phyloP scores from a whole-genome alignment of 345 rosid genomes.

The Mercurialis annua region DNA sequence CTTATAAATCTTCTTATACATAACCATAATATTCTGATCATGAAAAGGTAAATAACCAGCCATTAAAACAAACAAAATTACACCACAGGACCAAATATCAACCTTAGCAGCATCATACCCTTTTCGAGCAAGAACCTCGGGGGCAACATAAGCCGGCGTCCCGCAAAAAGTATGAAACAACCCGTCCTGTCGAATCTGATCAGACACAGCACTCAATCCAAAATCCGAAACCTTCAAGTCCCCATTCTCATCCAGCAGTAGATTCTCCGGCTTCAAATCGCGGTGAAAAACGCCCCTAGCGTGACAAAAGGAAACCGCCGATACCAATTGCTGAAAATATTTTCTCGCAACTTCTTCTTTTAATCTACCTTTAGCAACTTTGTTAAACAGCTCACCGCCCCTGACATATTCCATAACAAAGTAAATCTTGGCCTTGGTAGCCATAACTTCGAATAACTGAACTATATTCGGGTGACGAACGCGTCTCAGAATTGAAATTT shows the following conservation, averaged over 20 bases:
- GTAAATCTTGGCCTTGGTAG: constrained; percentile 30
- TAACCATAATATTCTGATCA: constrained; percentile 26
- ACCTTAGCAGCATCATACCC: constrained; percentile 31
- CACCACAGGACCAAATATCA: constrained; percentile 30
- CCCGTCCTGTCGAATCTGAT: constrained; percentile 23
- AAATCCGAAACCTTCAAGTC: constrained; percentile 26
- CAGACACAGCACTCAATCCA: constrained; percentile 28
- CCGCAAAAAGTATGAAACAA: constrained; percentile 31
- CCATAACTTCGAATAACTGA: constrained; percentile 30
- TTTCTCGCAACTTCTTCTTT: constrained; percentile 25
- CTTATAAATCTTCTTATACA: constrained; percentile 27
- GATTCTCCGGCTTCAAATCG: constrained; percentile 30
- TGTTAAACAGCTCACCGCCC: constrained; percentile 26
- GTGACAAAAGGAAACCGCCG: constrained; percentile 24
- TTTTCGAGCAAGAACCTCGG: constrained; percentile 26
- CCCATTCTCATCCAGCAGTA: constrained; percentile 26
- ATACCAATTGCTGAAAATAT: constrained; percentile 28
- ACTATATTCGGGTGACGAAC: constrained; percentile 29
- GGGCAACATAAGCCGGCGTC: constrained; percentile 30
- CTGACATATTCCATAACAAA: constrained; percentile 30
- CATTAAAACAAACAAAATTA: constrained; percentile 27
- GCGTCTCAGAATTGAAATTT: constrained; percentile 28
- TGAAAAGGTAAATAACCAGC: constrained; percentile 28
- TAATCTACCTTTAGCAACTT: constrained; percentile 26
- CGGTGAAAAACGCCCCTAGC: constrained; percentile 28